Percentiles rank a stretch among this genome's conserved stretches.
Conservation (phyloP, 345 rosid species). For the Eucalyptus sideroxylon region DNA sequence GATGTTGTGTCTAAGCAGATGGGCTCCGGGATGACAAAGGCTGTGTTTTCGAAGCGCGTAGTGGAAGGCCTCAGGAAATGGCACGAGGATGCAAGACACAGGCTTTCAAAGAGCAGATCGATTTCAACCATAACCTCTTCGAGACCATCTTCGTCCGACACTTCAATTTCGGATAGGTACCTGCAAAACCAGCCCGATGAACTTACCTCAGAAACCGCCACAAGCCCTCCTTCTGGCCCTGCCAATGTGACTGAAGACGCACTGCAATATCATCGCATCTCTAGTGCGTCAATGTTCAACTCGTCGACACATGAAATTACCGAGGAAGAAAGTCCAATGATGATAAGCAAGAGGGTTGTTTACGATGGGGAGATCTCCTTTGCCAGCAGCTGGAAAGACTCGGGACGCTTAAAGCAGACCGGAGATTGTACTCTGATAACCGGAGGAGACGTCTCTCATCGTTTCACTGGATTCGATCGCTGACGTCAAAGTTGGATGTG, state of each 20-base stretch:
- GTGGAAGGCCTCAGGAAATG: slow-evolving; percentile 2
- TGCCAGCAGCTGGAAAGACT: slow-evolving; percentile 11
- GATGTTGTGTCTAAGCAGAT: neutral
- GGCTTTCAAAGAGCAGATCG: neutral
- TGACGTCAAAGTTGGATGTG: neutral
- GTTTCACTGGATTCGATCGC: neutral
- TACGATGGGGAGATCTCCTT: slow-evolving; percentile 9
- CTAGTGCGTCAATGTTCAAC: neutral
- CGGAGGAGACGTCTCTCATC: neutral
- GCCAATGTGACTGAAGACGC: neutral
- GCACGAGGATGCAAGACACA: neutral
- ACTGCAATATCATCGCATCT: neutral
- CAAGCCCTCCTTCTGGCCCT: neutral
- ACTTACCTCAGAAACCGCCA: neutral
- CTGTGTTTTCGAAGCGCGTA: neutral
- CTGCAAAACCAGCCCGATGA: neutral
- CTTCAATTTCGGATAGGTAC: neutral
- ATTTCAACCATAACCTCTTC: neutral
- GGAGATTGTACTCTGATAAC: neutral
- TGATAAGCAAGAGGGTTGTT: neutral
- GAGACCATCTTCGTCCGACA: neutral
- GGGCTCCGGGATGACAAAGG: slow-evolving; percentile 5
- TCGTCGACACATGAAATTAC: neutral
- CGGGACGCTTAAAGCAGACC: neutral
- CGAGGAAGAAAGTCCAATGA: neutral